Evolutionary conservation across 257 asterid genomes (phyloP), one percentile per base, ranked within the genome.

Genomic region (Solanum gracilifrons): DNA sequence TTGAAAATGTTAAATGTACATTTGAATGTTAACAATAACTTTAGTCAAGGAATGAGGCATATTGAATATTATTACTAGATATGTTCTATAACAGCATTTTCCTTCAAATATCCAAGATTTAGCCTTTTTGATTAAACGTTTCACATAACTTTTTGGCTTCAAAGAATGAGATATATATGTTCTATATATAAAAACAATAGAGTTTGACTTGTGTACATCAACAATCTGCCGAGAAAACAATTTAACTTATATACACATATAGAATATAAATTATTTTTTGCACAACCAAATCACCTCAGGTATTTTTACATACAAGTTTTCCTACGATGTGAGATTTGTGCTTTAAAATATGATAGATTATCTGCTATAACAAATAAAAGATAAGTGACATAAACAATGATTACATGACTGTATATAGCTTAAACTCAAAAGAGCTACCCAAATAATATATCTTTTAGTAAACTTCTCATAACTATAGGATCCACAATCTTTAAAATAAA

Each of bases 41-140:
- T 77, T 77, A n/a, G 84, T 79, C 84, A 79, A 79, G 9, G 64
- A 79, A 79, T 79, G 84, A 79, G 84, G 84, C 84, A 43, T 55
- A 55, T 79, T 79, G 25, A 79, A 39, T 79, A 51, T 51, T 51
- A 25, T 25, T n/a, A n/a, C 83, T 39, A 37, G 2, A 37, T 6
- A 5, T 37, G 27, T 39, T 37, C 27, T 39, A 39, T 13, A n/a
- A 39, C 35, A 77, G 3, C 36, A 25, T 41, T 77, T 41, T 25
- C 36, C 13, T 11, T 79, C 84, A 79, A 8, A 27, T 16, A 79
- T 79, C 84, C 64, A 79, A 79, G 64, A 43, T 25, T 41, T 77
- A 25, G 84, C 64, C 27, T 77, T 77, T 25, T 27, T 18, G 0
- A 25, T 79, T 25, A 35, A 25, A 79, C 62, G 2, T 79, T 79